Conservation (phyloP, 306 rosid genomes). For the Erythrophleum fordii region DNA sequence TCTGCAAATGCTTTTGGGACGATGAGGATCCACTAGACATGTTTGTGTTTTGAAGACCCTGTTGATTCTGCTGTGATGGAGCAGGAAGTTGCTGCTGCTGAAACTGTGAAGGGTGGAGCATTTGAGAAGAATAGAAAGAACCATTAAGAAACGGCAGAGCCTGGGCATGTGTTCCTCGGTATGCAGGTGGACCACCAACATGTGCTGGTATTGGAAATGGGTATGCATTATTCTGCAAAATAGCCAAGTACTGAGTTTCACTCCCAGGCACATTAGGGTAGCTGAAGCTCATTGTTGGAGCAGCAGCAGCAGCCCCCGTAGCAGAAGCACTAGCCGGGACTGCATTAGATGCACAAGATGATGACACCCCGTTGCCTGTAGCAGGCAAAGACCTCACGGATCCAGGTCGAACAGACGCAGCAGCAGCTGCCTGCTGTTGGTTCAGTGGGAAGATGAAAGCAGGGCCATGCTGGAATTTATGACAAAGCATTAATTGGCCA, state of each 20-base stretch:
- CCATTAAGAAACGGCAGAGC: constrained; percentile 84
- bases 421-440: constrained; percentile 79
- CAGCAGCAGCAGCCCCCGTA: constrained; percentile 50
- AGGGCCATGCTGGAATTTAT: constrained; percentile 79
- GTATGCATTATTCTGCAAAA: constrained; percentile 83
- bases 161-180: constrained; percentile 83
- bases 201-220: constrained; percentile 88
- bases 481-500: not conserved
- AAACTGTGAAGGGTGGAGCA: constrained; percentile 90
- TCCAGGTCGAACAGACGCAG: constrained; percentile 72
- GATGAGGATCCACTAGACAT: constrained; percentile 76
- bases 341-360: constrained; percentile 52
- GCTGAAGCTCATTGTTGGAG: constrained; percentile 87
- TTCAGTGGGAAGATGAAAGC: constrained; percentile 84
- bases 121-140: constrained; percentile 82
- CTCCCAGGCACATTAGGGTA: constrained; percentile 76
- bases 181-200: constrained; percentile 87
- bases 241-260: constrained; percentile 90
- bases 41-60: constrained; percentile 71
- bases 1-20: constrained; percentile 84
- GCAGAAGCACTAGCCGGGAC: constrained; percentile 48
- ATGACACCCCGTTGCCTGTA: constrained; percentile 50
- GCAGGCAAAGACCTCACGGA: constrained; percentile 73
- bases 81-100: constrained; percentile 62
- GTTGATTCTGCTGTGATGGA: constrained; percentile 75